Conservation (phyloP, 2,329 filamentous ascomycete species). For the Pseudogymnoascus sp. region DNA sequence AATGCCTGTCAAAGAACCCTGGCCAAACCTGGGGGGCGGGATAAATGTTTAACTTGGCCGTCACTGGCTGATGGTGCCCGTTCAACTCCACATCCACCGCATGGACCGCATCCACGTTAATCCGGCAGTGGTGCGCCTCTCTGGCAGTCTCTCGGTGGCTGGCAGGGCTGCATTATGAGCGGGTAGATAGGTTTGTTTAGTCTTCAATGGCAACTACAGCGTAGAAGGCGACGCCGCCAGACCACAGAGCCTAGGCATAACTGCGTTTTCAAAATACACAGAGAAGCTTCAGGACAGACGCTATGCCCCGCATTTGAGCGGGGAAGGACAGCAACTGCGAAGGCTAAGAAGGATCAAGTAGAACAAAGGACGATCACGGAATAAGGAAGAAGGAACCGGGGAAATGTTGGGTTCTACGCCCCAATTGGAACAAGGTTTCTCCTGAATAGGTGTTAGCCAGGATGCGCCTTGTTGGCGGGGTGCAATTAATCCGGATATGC, state of each 20-base stretch:
- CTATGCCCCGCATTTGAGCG: not conserved
- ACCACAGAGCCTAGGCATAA: no score
- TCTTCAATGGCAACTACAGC: not conserved
- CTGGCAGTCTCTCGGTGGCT: not conserved
- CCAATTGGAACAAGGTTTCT: slow-evolving; percentile 1
- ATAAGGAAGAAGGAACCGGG: not conserved
- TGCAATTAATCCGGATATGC: not conserved
- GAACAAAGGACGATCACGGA: not conserved
- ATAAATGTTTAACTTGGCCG: slow-evolving; percentile 1
- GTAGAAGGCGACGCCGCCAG: not conserved
- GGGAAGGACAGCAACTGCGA: not conserved
- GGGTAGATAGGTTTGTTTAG: not conserved
- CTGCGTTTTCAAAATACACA: not conserved
- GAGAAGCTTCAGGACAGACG: not conserved
- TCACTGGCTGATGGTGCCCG: not conserved
- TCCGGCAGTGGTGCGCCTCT: slow-evolving; percentile 6
- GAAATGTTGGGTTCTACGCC: not conserved
- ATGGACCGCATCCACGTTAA: slow-evolving; percentile 6
- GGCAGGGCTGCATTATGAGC: not conserved
- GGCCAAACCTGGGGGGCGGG: not conserved
- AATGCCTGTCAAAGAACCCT: not conserved
- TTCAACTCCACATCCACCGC: not conserved
- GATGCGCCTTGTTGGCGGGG: not conserved
- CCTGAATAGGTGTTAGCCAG: not conserved
- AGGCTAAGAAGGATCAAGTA: not conserved